Conservation (phyloP, 2,329 filamentous ascomycete genomes). For the Aureobasidium musti region DNA sequence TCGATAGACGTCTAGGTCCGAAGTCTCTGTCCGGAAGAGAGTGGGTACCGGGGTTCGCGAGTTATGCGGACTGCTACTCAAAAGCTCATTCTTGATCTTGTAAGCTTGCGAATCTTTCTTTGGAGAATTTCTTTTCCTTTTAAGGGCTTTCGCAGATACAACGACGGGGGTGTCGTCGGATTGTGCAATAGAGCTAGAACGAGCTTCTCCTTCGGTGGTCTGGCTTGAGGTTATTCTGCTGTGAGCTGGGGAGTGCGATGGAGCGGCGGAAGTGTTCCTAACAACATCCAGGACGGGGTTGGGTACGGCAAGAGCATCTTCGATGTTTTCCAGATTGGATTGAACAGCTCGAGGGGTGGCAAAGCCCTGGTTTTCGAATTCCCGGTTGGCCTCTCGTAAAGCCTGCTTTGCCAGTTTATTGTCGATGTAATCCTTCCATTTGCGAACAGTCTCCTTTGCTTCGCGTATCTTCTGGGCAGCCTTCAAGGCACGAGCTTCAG, state of each 20-base stretch:
- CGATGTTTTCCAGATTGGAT: neutral
- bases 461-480: conserved; percentile 27
- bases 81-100: conserved; percentile 46
- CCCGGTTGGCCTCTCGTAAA: conserved; percentile 7
- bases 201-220: conserved; percentile 46
- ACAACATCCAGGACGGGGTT: conserved; percentile 8
- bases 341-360: conserved; percentile 24
- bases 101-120: conserved; percentile 36
- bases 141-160: conserved; percentile 47
- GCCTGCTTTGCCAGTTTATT: conserved; percentile 36
- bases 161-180: conserved; percentile 46
- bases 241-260: conserved; percentile 8
- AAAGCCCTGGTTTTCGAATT: conserved; percentile 8
- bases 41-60: conserved; percentile 31
- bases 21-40: conserved; percentile 43
- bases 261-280: neutral
- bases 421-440: conserved; percentile 44
- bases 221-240: conserved; percentile 46
- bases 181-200: conserved; percentile 23
- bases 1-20: conserved; percentile 46
- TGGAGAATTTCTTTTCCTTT: conserved; percentile 44
- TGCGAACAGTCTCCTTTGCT: conserved; percentile 21
- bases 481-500: conserved; percentile 25
- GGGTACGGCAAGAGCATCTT: conserved; percentile 12
- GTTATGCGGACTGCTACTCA: conserved; percentile 41